A percentile compares a stretch with the other conserved stretches of the same genome.
Conservation (phyloP, 148 eudicot genomes). For the Spergularia bocconei region DNA sequence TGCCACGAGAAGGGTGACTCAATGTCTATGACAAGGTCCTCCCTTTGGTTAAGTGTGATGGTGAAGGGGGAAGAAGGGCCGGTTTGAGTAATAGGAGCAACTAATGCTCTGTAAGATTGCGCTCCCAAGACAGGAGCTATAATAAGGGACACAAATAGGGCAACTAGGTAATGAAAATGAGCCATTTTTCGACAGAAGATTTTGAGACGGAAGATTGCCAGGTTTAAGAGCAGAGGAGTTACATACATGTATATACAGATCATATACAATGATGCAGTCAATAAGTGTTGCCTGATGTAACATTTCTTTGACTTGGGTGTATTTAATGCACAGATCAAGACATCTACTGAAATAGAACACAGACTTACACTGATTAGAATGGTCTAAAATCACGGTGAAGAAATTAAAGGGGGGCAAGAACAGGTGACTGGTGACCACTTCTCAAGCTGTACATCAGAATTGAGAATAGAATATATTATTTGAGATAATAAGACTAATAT, state of each 20-base stretch:
- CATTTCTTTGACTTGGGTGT: neutral
- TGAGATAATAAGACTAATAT: too few species aligned
- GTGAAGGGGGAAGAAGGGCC: conserved; percentile 10
- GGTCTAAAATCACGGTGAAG: too few species aligned
- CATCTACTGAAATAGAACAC: neutral
- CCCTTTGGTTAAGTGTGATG: conserved; percentile 16
- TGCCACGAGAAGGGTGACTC: conserved; percentile 28
- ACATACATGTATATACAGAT: neutral
- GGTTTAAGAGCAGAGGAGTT: too few species aligned
- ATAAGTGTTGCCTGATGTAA: neutral
- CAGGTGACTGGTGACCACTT: neutral
- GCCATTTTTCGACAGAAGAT: neutral
- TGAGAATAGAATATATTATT: too few species aligned
- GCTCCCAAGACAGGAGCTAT: neutral
- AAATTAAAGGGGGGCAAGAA: too few species aligned
- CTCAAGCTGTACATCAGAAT: neutral
- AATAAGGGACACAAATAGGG: conserved; percentile 11
- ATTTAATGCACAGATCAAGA: neutral
- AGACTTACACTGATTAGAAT: too few species aligned
- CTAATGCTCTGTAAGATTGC: conserved; percentile 12
- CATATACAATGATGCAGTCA: neutral
- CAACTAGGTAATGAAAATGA: neutral
- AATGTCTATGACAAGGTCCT: conserved; percentile 19
- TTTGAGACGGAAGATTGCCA: neutral
- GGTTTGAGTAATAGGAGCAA: conserved; percentile 21